Base-by-base conservation (phyloP, 2,329 filamentous ascomycete species). In the Leptographium lundbergii region DNA sequence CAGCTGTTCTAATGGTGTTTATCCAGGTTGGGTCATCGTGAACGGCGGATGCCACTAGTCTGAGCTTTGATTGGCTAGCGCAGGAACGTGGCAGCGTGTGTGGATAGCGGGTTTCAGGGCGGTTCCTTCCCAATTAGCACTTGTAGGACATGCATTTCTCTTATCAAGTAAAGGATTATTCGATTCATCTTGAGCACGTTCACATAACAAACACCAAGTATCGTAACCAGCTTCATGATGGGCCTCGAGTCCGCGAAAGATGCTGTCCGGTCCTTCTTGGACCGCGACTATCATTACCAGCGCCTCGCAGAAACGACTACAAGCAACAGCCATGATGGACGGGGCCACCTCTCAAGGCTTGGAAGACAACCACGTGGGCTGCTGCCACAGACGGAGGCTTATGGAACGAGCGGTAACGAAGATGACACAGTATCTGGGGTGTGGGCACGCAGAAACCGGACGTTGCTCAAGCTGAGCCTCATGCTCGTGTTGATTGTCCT, bases 401-500 rank as follows among this genome's bases (percentile, higher is more conserved):
- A 7, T 11, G 11, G 22, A 9, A 48, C 10, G 48, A 2, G 14
- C 3, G 25, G 6, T 1, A 39, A 13, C 50, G 27, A 32, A 3
- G 54, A 29, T 5, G 25, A 2, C n/a, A 17, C 6, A 6, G 17
- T 53, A 7, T 6, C 13, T 9, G n/a, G 50, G 9, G 47, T 48
- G 13, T 56, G 60, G 58, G 56, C 58, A 6, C 60, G 54, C 29
- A 22, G 51, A 48, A 56, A 60, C 54, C 60, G 63, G 45, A 55
- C 58, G 19, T 55, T 66, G 17, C 54, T 66, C 48, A 64, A 62
- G 51, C 47, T 66, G 56, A 65, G 59, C 24, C 60, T 66, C 54
- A 59, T 61, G 13, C 61, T 59, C 57, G 62, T 66, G 60, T 60
- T 58, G 53, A 57, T 66, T 17, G 59, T 62, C n/a, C 19, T 67